Evolutionary conservation across 768 basidiomycete genomes (phyloP).

Genomic region (Coprinellus aureogranulatus): DNA sequence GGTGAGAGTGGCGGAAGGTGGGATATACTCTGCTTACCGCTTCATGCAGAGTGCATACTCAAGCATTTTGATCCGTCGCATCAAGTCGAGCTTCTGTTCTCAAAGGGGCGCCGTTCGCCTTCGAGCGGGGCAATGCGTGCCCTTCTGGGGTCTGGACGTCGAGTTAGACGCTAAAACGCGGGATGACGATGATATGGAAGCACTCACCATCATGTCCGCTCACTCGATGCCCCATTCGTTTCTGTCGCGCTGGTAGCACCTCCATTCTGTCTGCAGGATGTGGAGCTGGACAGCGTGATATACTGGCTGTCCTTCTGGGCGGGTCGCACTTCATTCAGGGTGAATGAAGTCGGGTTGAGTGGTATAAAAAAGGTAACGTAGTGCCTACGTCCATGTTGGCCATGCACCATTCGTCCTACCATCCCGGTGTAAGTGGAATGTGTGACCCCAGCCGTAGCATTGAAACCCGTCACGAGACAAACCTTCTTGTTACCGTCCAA

Average conservation of each 20-base stretch:
- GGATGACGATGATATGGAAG: conserved; percentile 16
- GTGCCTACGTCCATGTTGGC: no score
- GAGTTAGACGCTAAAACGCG: conserved; percentile 23
- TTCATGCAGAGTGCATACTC: conserved; percentile 96
- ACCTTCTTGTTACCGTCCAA: no score
- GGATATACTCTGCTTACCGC: conserved; percentile 53
- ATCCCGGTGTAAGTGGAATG: no score
- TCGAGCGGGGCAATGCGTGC: conserved; percentile 96
- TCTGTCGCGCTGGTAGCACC: conserved; percentile 94
- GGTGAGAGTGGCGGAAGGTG: conserved; percentile 7
- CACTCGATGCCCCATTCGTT: conserved; percentile 99
- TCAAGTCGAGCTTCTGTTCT: conserved; percentile 96
- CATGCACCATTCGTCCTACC: no score
- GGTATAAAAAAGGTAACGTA: no score
- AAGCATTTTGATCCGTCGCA: conserved; percentile 98
- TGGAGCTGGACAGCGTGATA: conserved; percentile 91
- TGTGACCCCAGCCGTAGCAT: no score
- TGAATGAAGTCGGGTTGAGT: no score
- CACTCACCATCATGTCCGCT: conserved; percentile 94
- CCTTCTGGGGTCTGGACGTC: conserved; percentile 45
- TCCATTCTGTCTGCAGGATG: conserved; percentile 98
- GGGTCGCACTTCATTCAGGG: no score
- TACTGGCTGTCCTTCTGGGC: conserved; percentile 90
- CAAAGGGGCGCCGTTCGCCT: conserved; percentile 94
- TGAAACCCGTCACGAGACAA: no score